phyloP scores from a whole-genome alignment of 202 grass and related monocot species.

The Thinopyrum obtusiflorum region DNA sequence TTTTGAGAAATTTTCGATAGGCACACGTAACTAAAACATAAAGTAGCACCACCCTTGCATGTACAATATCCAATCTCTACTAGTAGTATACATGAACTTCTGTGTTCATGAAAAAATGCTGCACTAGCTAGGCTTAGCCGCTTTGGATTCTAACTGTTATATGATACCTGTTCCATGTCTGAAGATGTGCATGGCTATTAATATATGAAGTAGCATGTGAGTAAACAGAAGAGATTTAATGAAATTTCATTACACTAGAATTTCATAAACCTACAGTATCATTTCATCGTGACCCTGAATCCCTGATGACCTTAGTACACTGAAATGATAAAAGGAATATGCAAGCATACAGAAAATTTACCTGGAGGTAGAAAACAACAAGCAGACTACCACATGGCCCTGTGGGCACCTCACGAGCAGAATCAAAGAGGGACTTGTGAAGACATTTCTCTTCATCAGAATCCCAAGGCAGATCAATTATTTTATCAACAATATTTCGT shows the following conservation, averaged over 20 bases:
- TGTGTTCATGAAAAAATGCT: background rate
- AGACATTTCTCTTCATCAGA: constrained; percentile 80
- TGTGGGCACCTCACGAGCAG: constrained; percentile 57
- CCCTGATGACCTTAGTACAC: background rate
- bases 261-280: background rate
- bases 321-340: background rate
- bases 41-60: background rate
- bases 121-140: background rate
- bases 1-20: background rate
- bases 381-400: constrained; percentile 73
- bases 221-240: constrained; percentile 19
- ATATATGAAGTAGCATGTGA: background rate
- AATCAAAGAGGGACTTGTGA: constrained; percentile 76
- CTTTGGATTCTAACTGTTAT: background rate
- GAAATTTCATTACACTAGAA: background rate
- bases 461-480: constrained; percentile 95
- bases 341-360: constrained; percentile 39
- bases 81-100: background rate
- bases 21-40: background rate
- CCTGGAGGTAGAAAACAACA: constrained; percentile 95
- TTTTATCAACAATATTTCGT: constrained; percentile 67
- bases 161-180: background rate
- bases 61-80: background rate
- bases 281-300: background rate
- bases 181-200: constrained; percentile 1